A percentile compares a stretch with the other conserved stretches of the same genome.
These are phyloP conservation scores for Actinidia arguta DNA, from an alignment of 179 eudicot genomes.

Conservation along the genomic window DNA sequence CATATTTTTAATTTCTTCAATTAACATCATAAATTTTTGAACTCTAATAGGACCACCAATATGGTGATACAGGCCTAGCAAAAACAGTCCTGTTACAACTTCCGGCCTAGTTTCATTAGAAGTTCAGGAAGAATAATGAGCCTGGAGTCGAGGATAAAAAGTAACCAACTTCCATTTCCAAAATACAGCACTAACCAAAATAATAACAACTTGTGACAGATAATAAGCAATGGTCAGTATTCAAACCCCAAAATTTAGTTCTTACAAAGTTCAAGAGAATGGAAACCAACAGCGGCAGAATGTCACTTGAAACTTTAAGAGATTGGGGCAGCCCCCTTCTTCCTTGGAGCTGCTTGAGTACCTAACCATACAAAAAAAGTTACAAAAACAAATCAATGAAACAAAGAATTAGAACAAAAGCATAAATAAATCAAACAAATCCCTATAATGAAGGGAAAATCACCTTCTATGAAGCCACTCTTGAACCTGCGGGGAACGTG, in stretches of 20 bases:
- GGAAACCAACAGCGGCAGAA: background rate
- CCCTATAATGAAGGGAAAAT: background rate
- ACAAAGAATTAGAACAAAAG: background rate
- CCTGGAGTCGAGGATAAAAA: background rate
- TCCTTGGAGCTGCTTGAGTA: conserved; percentile 84
- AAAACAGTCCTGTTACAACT: no score
- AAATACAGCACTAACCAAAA: background rate
- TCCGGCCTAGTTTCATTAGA: background rate
- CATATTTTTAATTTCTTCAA: no score
- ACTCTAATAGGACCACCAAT: no score
- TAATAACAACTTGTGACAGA: background rate
- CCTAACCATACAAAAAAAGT: conserved; percentile 33
- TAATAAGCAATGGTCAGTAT: background rate
- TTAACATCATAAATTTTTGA: no score
- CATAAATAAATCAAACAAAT: background rate
- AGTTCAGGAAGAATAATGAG: background rate
- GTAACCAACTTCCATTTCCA: background rate
- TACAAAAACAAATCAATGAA: background rate
- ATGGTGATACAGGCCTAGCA: no score
- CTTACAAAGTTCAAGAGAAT: background rate
- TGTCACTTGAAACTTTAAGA: conserved; percentile 7
- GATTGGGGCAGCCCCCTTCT: conserved; percentile 60
- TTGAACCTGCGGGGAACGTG: conserved; percentile 89
- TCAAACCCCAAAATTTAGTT: background rate
- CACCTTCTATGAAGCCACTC: conserved; percentile 92